phyloP scores from a whole-genome alignment of 2,329 filamentous ascomycete genomes.

The Alternaria panax region DNA sequence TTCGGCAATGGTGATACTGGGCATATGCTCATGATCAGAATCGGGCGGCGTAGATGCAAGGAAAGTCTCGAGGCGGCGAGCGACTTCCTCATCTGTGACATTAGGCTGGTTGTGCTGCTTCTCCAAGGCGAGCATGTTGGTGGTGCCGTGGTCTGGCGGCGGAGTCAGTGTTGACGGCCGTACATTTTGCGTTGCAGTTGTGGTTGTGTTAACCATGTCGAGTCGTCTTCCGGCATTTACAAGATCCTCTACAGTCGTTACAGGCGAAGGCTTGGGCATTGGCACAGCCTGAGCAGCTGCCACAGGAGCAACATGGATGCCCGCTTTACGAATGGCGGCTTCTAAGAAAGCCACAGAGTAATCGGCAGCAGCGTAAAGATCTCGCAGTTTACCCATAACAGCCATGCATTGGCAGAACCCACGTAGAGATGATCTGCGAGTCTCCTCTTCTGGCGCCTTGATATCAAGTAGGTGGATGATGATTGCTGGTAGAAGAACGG shows the following conservation, averaged over 20 bases:
- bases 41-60: slow-evolving; percentile 60
- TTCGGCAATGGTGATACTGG: slow-evolving; percentile 39
- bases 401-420: slow-evolving; percentile 93
- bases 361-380: slow-evolving; percentile 93
- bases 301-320: slow-evolving; percentile 70
- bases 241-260: slow-evolving; percentile 56
- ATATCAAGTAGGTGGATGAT: slow-evolving; percentile 94
- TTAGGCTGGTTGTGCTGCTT: slow-evolving; percentile 38
- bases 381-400: slow-evolving; percentile 84
- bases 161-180: slow-evolving; percentile 49
- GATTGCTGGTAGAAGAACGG: slow-evolving; percentile 88
- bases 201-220: slow-evolving; percentile 35
- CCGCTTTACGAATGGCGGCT: slow-evolving; percentile 85
- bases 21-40: slow-evolving; percentile 48
- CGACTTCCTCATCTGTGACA: slow-evolving; percentile 57
- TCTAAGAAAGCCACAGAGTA: slow-evolving; percentile 96
- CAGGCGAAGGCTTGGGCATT: slow-evolving; percentile 37
- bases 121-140: slow-evolving; percentile 44
- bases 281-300: slow-evolving; percentile 25
- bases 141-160: slow-evolving; percentile 49
- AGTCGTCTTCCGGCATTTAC: slow-evolving; percentile 55
- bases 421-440: slow-evolving; percentile 74
- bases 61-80: slow-evolving; percentile 57
- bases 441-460: slow-evolving; percentile 78
- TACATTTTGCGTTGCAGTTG: slow-evolving; percentile 22